Evolutionary conservation across 2,329 filamentous ascomycete species (phyloP).

Genomic region (Pseudogymnoascus sp.): DNA sequence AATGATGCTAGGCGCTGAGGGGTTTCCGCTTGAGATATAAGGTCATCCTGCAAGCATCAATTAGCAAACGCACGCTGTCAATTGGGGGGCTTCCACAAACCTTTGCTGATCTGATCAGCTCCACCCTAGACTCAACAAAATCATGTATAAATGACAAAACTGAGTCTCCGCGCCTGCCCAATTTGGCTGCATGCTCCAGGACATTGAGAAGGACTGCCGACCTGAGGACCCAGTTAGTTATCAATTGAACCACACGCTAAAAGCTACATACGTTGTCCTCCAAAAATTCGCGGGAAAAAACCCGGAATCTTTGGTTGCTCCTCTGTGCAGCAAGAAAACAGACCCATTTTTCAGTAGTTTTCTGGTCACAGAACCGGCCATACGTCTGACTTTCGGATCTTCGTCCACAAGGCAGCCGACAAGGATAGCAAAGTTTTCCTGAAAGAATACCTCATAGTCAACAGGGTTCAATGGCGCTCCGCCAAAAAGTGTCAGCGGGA

Average conservation of each 20-base stretch:
- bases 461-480: slow-evolving; percentile 30
- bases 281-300: slow-evolving; percentile 27
- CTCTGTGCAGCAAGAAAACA: slow-evolving; percentile 19
- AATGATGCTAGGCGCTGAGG: slow-evolving; percentile 45
- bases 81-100: slow-evolving; percentile 17
- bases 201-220: slow-evolving; percentile 25
- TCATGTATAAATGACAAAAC: slow-evolving; percentile 37
- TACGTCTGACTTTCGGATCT: slow-evolving; percentile 26
- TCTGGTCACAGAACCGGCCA: slow-evolving; percentile 22
- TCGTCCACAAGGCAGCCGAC: slow-evolving; percentile 25
- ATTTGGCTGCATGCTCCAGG: slow-evolving; percentile 22
- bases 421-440: slow-evolving; percentile 24
- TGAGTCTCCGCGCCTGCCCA: slow-evolving; percentile 20
- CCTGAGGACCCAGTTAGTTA: slow-evolving; percentile 14
- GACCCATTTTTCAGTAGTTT: slow-evolving; percentile 24
- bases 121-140: slow-evolving; percentile 48
- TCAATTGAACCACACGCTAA: neutral
- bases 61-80: slow-evolving; percentile 10
- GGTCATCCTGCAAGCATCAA: slow-evolving; percentile 39
- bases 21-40: slow-evolving; percentile 45
- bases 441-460: slow-evolving; percentile 30
- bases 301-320: slow-evolving; percentile 15
- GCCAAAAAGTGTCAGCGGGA: slow-evolving; percentile 41
- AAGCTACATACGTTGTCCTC: slow-evolving; percentile 28
- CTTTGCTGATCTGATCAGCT: slow-evolving; percentile 36